phyloP scores from a whole-genome alignment of 192 early-diverging fungal species.

The Podochytrium sp. region DNA sequence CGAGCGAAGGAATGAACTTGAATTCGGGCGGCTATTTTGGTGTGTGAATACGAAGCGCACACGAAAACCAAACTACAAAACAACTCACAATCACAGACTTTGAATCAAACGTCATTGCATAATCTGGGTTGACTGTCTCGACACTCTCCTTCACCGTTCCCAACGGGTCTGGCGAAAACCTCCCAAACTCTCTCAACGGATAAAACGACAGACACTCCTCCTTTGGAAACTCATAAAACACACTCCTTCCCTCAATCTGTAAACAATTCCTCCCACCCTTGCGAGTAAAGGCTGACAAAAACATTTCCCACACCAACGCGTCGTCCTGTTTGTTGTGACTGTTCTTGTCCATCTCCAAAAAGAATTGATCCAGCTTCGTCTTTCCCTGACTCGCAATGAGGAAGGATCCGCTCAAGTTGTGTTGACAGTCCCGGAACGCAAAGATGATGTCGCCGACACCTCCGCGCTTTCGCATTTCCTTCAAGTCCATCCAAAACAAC shows the following conservation, averaged over 20 bases:
- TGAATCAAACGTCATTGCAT: too few species aligned
- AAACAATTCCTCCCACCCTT: background rate
- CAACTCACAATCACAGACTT: too few species aligned
- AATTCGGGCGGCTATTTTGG: background rate
- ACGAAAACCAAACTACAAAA: too few species aligned
- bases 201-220: too few species aligned
- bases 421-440: background rate
- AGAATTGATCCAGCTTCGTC: background rate
- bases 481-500: background rate
- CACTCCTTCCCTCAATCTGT: background rate
- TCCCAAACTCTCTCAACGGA: too few species aligned
- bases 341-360: background rate
- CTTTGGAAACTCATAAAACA: background rate
- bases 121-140: too few species aligned
- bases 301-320: background rate
- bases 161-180: too few species aligned
- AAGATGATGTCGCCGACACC: constrained; percentile 3
- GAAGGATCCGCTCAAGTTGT: background rate
- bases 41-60: too few species aligned
- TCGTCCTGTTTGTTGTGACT: background rate
- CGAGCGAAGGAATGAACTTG: background rate
- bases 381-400: background rate
- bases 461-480: background rate
- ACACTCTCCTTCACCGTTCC: too few species aligned
- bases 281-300: background rate